Base-by-base conservation (phyloP, 352 stramenopile genomes). In the Globisporangium ultimum region DNA sequence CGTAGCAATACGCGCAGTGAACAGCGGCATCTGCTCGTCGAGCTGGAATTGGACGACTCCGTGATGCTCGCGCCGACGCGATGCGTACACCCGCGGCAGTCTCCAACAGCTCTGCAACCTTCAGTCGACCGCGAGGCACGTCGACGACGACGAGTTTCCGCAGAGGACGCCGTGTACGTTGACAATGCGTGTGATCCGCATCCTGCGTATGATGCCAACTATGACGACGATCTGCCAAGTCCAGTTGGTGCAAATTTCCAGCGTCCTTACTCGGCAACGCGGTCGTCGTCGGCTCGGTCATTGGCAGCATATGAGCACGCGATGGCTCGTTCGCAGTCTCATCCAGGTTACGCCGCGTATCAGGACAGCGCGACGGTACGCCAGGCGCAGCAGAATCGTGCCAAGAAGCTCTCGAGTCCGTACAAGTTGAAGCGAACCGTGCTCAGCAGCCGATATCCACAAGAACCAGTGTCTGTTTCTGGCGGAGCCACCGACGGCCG, bases 351-450 rank as follows among this genome's bases (percentile, higher is more conserved):
- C 12, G 12, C 17, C 3, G 28, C 24, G 7, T 22, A 43, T 24
- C 38, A 40, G 6, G 48, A 54, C 6, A 32, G 24, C 5, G 21
- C 22, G 34, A 3, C n/a, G 13, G 40, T 9, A 28, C 40, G n/a
- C 6, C 48, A 54, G 20, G 21, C 40, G 14, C 42, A 55, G 41
- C 42, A 55, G 41, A 58, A 51, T 40, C 11, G 60, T 20, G 54
- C 58, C 4, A 71, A 56, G 40, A 71, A 71, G 32, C 68, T 79
- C 10, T 70, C 68, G 8, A 88, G 71, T 64, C 78, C 77, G 21
- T 85, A 78, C 67, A 85, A 87, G 55, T 62, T 89, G 32, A 88
- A 89, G 55, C 73, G 89, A 45, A 70, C 73, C 13, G 74, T 89
- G 34, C 51, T 84, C 21, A 80, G 68, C 53, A 86, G 52, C 40